A percentile compares a stretch with the other conserved stretches of the same genome.
These are phyloP conservation scores for Daucus carota DNA, from an alignment of 129 eudicot genomes.

Conservation along the genomic window DH1_v3.0 NC_030382.2:46162001-46162500, in stretches of 20 bases:
- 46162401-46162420: conserved; percentile 59
- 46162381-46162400: conserved; percentile 26
- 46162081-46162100: conserved; percentile 36
- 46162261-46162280: conserved; percentile 38
- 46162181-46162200: conserved; percentile 30
- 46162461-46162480: conserved; percentile 74
- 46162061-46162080: conserved; percentile 27
- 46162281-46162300: conserved; percentile 92
- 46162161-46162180: conserved; percentile 55
- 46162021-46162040: conserved; percentile 24
- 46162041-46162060: conserved; percentile 27
- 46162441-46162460: conserved; percentile 95
- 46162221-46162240: conserved; percentile 28
- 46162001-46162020: conserved; percentile 17
- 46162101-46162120: conserved; percentile 38
- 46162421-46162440: conserved; percentile 39
- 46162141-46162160: conserved; percentile 34
- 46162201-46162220: conserved; percentile 23
- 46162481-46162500: background rate
- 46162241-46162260: conserved; percentile 39
- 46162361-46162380: conserved; percentile 53
- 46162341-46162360: conserved; percentile 50
- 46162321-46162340: conserved; percentile 89
- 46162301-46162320: conserved; percentile 87
- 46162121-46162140: conserved; percentile 30